Evolutionary conservation across 306 rosid species (phyloP).

Genomic region (Cicer pinnatifidum): DNA sequence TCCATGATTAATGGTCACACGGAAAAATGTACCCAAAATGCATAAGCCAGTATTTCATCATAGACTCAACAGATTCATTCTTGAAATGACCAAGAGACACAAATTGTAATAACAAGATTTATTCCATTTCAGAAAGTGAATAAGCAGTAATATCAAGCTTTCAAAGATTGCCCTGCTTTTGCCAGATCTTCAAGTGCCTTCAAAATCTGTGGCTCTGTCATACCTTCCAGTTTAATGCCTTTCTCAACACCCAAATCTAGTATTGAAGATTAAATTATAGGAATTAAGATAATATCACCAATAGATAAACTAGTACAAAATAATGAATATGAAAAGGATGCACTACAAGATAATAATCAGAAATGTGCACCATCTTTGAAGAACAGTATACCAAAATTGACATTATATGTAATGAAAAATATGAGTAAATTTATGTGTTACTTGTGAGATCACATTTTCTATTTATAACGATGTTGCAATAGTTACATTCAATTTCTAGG

Average conservation of each 20-base stretch:
- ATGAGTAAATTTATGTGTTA: too few relatives aligned
- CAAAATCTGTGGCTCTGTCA: conserved; percentile 73
- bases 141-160: conserved; percentile 54
- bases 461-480: too few relatives aligned
- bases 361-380: neutral
- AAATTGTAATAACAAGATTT: conserved; percentile 47
- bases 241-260: conserved; percentile 87
- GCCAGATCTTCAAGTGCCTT: conserved; percentile 85
- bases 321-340: neutral
- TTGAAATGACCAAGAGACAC: conserved; percentile 10
- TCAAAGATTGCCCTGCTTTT: conserved; percentile 68
- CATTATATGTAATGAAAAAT: neutral
- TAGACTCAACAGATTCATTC: neutral
- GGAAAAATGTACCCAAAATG: neutral
- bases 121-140: conserved; percentile 48
- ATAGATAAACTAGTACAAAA: neutral
- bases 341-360: conserved; percentile 1
- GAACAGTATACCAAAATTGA: neutral
- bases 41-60: neutral
- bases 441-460: too few relatives aligned
- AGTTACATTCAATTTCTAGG: too few relatives aligned
- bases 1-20: too few relatives aligned
- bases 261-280: conserved; percentile 30
- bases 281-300: conserved; percentile 22
- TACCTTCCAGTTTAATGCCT: conserved; percentile 80